phyloP scores from a whole-genome alignment of 2,329 filamentous ascomycete species.

The Furcasterigmium furcatum region DNA sequence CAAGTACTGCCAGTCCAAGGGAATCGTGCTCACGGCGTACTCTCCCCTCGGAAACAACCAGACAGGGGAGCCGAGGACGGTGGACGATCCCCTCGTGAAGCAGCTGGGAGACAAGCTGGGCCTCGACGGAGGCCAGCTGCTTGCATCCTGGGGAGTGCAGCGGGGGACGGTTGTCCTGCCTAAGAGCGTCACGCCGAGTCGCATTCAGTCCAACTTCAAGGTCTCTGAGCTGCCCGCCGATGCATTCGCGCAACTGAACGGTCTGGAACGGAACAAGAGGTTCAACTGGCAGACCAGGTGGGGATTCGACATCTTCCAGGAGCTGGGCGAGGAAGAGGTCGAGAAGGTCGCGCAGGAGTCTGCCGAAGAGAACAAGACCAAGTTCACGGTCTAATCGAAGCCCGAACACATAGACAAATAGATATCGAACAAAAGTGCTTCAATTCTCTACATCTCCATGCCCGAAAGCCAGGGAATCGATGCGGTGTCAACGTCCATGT shows the following conservation, averaged over 20 bases:
- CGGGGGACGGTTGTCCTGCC: constrained; percentile 66
- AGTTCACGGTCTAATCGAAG: constrained; percentile 21
- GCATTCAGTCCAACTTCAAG: constrained; percentile 63
- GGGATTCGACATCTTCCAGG: constrained; percentile 42
- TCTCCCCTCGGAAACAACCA: constrained; percentile 60
- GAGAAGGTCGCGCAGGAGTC: constrained; percentile 26
- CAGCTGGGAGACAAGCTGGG: constrained; percentile 40
- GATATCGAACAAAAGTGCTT: background rate
- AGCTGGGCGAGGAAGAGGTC: constrained; percentile 31
- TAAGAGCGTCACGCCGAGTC: constrained; percentile 64
- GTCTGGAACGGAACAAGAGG: constrained; percentile 35
- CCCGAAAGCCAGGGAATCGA: constrained; percentile 10
- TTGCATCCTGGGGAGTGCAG: constrained; percentile 58
- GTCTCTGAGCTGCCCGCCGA: constrained; percentile 31
- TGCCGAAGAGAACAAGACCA: constrained; percentile 29
- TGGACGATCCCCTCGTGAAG: constrained; percentile 45
- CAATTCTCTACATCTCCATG: constrained; percentile 4
- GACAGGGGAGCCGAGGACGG: constrained; percentile 36
- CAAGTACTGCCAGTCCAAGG: constrained; percentile 52
- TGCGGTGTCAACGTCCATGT: constrained; percentile 10
- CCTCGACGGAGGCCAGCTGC: constrained; percentile 34
- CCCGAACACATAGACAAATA: background rate
- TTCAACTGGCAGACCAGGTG: constrained; percentile 38
- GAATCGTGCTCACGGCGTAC: constrained; percentile 61
- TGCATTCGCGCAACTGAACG: constrained; percentile 30